Base-by-base conservation (phyloP, 176 grass and related monocot genomes). In the Tillandsia leiboldiana region DNA sequence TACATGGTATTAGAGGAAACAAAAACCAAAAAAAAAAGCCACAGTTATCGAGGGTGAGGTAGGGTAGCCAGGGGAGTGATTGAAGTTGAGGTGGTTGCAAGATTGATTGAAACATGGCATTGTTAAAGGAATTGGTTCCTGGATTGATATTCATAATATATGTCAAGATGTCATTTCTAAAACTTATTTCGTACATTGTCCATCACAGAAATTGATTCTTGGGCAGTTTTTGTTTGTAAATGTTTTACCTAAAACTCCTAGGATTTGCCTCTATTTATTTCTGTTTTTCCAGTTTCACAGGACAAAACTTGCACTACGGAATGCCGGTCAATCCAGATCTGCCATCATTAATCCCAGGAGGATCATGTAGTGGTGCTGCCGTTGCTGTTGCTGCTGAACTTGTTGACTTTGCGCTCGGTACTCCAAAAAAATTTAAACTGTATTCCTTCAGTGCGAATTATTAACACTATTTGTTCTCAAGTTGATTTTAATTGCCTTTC, bases 331-430 rank as follows among this genome's bases (percentile, higher is more conserved):
- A 99, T 73, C 82, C 77, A 58, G 74, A 86, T 53, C 69, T 86
- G 64, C 80, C 73, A 29, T 79, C 84, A 65, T 71, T 87, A 69
- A 17, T 90, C 56, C 84, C 89, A 69, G 89, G 89, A 72, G 94
- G 94, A 70, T 99, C 94, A 77, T 99, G 87, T 69, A 99, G 94
- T 67, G 89, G 89, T 50, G 78, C 94, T 67, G 86, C 94, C 72
- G 89, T 88, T 20, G 84, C 90, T 57, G 89, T 99, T 87, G 83
- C 87, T 72, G 77, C 87, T 61, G 69, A 92, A 74, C 82, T 93
- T 78, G 84, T 85, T 27, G 87, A 99, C 65, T 87, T 99, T 80
- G 84, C 94, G 77, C 87, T 99, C 74, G 94, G 94, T 99, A 93
- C 79, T 62, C 69, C 3, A 23, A 27, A 26, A 83, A 51, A 57